Evolutionary conservation across 2,329 filamentous ascomycete species (phyloP).

Genomic region (Penicillium aurantiogriseum): DNA sequence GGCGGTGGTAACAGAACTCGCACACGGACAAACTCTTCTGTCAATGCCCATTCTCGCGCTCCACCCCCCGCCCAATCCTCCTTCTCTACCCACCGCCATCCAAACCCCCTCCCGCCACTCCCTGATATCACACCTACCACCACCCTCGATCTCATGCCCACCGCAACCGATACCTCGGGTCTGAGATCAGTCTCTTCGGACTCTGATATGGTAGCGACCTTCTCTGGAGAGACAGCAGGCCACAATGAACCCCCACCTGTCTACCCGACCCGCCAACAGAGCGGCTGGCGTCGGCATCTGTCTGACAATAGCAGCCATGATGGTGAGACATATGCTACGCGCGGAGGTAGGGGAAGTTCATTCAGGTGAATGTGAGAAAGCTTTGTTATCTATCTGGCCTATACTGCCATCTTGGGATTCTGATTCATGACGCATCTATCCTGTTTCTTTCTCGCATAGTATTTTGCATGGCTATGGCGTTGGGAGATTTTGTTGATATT

Average conservation of each 20-base stretch:
- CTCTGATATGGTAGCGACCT: conserved; percentile 26
- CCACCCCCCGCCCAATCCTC: conserved; percentile 24
- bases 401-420: background rate
- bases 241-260: conserved; percentile 6
- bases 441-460: background rate
- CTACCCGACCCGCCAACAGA: conserved; percentile 16
- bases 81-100: conserved; percentile 26
- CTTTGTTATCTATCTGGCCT: background rate
- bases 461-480: conserved; percentile 2
- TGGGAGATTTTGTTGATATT: background rate
- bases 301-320: conserved; percentile 18
- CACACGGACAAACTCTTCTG: conserved; percentile 22
- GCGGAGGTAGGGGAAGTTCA: background rate
- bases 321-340: conserved; percentile 4
- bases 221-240: conserved; percentile 20
- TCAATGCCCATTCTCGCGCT: conserved; percentile 14
- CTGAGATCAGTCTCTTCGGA: conserved; percentile 19
- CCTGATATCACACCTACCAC: conserved; percentile 29
- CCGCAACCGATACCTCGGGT: background rate
- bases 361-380: background rate
- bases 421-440: conserved; percentile 1
- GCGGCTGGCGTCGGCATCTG: conserved; percentile 33
- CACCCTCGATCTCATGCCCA: conserved; percentile 5
- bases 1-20: conserved; percentile 7
- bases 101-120: conserved; percentile 35